Percentiles rank a stretch among this genome's conserved stretches.
phyloP scores from a whole-genome alignment of 106 monocot genomes.

The Triglochin maritima region DNA sequence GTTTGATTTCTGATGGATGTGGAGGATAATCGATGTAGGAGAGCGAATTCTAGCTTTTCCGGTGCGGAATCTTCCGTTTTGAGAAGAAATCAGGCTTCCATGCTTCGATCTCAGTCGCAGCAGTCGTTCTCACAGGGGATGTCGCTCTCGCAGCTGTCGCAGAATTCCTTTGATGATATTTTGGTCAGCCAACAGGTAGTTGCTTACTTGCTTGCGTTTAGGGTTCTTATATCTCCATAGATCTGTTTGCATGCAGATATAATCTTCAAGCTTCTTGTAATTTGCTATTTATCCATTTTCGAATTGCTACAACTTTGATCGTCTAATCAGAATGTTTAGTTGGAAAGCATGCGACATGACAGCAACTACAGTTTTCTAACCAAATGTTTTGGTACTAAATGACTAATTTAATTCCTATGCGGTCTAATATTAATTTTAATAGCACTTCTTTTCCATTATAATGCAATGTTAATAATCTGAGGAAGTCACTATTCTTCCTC shows the following conservation, averaged over 20 bases:
- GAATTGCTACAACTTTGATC: too few relatives aligned
- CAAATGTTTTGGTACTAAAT: too few relatives aligned
- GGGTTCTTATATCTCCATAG: neutral
- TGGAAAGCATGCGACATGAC: too few relatives aligned
- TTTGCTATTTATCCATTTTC: neutral
- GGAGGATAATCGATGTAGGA: conserved; percentile 13
- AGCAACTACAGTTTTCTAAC: too few relatives aligned
- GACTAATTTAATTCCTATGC: too few relatives aligned
- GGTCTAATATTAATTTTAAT: too few relatives aligned
- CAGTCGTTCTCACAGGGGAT: conserved; percentile 83
- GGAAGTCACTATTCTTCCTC: too few relatives aligned
- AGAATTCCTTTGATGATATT: conserved; percentile 68
- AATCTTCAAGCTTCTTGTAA: neutral
- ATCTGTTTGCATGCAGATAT: neutral
- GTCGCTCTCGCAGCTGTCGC: conserved; percentile 85
- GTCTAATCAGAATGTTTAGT: too few relatives aligned
- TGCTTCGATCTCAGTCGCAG: conserved; percentile 80
- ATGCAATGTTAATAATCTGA: too few relatives aligned
- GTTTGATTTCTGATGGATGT: too few relatives aligned
- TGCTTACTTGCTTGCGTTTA: neutral
- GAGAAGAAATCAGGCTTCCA: conserved; percentile 38
- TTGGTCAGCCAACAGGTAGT: conserved; percentile 55
- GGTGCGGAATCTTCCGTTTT: conserved; percentile 19
- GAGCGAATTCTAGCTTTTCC: conserved; percentile 19
- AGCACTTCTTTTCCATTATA: too few relatives aligned